These are phyloP conservation scores for Thoreauomyces humboldtii DNA, from an alignment of 192 early-diverging fungal species.

Conservation along the genomic window DNA sequence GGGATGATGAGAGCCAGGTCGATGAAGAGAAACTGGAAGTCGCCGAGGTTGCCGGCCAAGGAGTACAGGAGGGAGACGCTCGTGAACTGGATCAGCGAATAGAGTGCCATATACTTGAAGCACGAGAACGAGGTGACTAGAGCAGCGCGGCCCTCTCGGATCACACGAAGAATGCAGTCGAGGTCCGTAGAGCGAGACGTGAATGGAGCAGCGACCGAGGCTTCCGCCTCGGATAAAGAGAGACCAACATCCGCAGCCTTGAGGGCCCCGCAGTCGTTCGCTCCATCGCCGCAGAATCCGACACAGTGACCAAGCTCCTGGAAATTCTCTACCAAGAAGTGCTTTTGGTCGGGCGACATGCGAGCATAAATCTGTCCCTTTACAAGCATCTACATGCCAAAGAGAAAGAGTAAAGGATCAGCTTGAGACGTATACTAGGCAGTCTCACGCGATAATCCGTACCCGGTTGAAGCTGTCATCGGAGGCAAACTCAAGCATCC, in stretches of 20 bases:
- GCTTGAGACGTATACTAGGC: background rate
- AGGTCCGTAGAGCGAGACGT: constrained; percentile 89
- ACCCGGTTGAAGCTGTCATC: constrained; percentile 52
- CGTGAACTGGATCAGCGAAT: constrained; percentile 95
- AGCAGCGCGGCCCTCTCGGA: constrained; percentile 90
- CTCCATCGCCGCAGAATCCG: constrained; percentile 99
- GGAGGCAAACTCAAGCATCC: constrained; percentile 80
- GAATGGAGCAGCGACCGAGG: constrained; percentile 97
- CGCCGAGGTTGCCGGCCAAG: constrained; percentile 83
- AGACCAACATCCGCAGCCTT: constrained; percentile 95
- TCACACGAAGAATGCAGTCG: constrained; percentile 84
- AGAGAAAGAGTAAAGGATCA: background rate
- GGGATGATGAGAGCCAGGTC: constrained; percentile 88
- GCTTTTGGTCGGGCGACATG: constrained; percentile 99
- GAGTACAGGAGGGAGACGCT: constrained; percentile 89
- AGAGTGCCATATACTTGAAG: constrained; percentile 99
- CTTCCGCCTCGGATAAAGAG: constrained; percentile 95
- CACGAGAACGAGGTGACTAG: constrained; percentile 96
- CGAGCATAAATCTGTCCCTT: constrained; percentile 92
- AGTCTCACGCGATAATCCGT: constrained; percentile 10
- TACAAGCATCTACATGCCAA: constrained; percentile 69
- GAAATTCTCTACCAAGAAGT: constrained; percentile 84
- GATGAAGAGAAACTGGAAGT: constrained; percentile 96
- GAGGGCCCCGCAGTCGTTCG: constrained; percentile 97
- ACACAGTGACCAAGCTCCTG: constrained; percentile 90